phyloP scores from a whole-genome alignment of 2,329 filamentous ascomycete genomes.

The Penicillium sp. region DNA sequence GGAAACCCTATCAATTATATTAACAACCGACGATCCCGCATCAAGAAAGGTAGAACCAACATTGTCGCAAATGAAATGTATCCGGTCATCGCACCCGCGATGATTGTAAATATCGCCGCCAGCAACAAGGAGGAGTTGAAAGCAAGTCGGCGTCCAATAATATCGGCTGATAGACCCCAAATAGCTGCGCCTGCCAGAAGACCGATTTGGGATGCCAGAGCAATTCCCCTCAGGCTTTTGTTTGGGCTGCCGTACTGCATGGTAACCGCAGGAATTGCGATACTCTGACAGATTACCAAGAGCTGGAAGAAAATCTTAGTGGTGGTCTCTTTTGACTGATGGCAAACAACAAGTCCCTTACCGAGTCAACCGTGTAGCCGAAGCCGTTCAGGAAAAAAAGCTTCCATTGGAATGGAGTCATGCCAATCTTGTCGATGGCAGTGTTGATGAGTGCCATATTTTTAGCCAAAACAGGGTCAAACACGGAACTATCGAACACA shows the following conservation, averaged over 20 bases:
- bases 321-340: neutral
- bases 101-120: neutral
- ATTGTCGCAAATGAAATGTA: neutral
- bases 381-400: neutral
- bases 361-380: neutral
- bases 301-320: neutral
- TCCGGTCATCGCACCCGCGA: neutral
- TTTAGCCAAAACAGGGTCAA: neutral
- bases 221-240: neutral
- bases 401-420: neutral
- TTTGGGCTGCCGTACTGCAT: neutral
- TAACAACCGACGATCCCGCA: neutral
- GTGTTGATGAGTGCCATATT: neutral
- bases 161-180: neutral
- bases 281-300: neutral
- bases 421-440: neutral
- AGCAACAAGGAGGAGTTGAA: neutral
- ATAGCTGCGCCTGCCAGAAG: neutral
- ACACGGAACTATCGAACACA: neutral
- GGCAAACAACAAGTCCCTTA: neutral
- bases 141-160: neutral
- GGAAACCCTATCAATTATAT: neutral
- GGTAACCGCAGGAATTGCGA: neutral
- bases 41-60: neutral
- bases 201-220: neutral